A percentile compares a stretch with the other conserved stretches of the same genome.
phyloP scores from a whole-genome alignment of 169 alveolate species.

The Plasmodium cynomolgi region DNA sequence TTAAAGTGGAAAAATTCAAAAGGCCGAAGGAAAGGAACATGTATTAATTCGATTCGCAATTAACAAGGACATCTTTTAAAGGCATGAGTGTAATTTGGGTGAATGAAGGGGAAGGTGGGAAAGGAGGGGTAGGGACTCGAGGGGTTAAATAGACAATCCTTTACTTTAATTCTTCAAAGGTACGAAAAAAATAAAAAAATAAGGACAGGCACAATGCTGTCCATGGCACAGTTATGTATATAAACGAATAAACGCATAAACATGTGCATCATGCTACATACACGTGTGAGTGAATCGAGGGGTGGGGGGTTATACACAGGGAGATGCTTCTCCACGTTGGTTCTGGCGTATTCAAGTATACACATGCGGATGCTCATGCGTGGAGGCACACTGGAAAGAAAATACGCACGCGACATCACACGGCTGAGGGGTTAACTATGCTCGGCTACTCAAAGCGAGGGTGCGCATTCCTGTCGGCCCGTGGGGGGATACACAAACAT shows the following conservation, averaged over 20 bases:
- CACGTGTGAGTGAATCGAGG: not conserved
- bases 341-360: not conserved
- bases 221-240: not conserved
- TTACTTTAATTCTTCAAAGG: conserved; percentile 14
- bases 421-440: not conserved
- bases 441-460: not conserved
- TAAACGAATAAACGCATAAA: not conserved
- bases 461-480: not conserved
- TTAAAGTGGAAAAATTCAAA: not conserved
- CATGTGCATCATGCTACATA: not conserved
- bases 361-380: not conserved
- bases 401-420: not conserved
- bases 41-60: not conserved
- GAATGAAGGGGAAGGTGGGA: not conserved
- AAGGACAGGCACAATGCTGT: not conserved
- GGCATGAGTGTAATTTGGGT: not conserved
- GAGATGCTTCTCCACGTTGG: not conserved
- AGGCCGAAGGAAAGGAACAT: not conserved
- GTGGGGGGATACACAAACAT: not conserved
- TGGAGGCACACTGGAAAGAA: not conserved
- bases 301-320: not conserved
- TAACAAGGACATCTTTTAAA: conserved; percentile 16
- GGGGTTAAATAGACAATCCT: not conserved
- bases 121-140: not conserved
- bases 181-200: conserved; percentile 28